Evolutionary conservation across 192 early-diverging fungal genomes (phyloP).

Genomic region (Umbelopsis sp.): DNA sequence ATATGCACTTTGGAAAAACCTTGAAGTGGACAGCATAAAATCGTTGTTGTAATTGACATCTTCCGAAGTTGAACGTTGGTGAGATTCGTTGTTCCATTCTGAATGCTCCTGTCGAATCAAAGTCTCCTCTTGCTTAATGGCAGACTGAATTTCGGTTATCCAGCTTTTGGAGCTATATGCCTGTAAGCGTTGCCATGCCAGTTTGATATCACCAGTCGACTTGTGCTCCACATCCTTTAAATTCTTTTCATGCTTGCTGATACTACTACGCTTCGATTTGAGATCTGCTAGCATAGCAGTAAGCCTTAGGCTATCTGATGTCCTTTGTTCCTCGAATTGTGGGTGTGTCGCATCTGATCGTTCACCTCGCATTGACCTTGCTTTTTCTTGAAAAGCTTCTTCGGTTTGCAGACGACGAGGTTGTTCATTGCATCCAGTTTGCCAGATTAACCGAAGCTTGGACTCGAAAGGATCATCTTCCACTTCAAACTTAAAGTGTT

Average conservation of each 20-base stretch:
- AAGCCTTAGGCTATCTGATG: slow-evolving; percentile 2
- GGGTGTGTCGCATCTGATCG: neutral
- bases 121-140: neutral
- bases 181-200: slow-evolving; percentile 24
- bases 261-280: neutral
- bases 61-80: neutral
- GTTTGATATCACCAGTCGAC: slow-evolving; percentile 10
- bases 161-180: slow-evolving; percentile 31
- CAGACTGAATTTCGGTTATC: slow-evolving; percentile 27
- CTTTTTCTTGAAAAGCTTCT: slow-evolving; percentile 25
- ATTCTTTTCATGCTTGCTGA: neutral
- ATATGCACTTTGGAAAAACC: neutral
- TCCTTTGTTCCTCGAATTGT: neutral
- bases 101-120: neutral
- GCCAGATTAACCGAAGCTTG: slow-evolving; percentile 27
- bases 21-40: neutral
- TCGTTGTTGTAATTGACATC: neutral
- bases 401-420: slow-evolving; percentile 30
- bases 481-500: slow-evolving; percentile 27
- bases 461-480: slow-evolving; percentile 48
- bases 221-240: neutral
- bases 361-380: neutral
- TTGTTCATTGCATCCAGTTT: slow-evolving; percentile 32
- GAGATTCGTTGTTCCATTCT: neutral
- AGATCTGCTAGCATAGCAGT: slow-evolving; percentile 3